phyloP scores from a whole-genome alignment of 2,329 filamentous ascomycete genomes.

The Paraconiothyrium brasiliense region DNA sequence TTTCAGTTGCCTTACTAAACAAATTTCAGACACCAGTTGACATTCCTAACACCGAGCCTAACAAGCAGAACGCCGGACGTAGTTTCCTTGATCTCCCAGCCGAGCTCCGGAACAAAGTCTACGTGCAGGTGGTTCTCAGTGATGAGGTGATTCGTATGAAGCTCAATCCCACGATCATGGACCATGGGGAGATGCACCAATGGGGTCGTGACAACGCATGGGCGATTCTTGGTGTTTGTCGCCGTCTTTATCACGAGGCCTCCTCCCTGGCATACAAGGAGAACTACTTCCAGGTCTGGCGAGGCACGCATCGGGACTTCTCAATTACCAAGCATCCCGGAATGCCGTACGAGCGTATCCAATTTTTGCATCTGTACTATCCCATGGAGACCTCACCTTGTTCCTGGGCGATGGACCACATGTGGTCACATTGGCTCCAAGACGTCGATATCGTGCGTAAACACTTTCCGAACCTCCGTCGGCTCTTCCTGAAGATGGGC shows the following conservation, averaged over 20 bases:
- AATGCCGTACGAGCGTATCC: constrained; percentile 13
- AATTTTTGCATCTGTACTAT: neutral
- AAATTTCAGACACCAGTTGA: neutral
- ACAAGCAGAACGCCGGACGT: neutral
- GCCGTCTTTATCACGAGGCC: constrained; percentile 8
- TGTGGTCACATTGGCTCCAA: constrained; percentile 8
- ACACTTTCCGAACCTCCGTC: constrained; percentile 3
- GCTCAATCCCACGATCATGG: constrained; percentile 10
- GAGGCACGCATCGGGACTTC: constrained; percentile 11
- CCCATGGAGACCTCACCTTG: neutral
- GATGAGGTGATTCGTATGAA: neutral
- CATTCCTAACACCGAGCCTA: neutral
- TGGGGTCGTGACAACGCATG: constrained; percentile 9
- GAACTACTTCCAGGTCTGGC: constrained; percentile 3
- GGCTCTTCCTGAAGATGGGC: constrained; percentile 5
- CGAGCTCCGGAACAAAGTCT: constrained; percentile 9
- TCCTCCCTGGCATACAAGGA: neutral
- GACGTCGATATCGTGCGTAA: neutral
- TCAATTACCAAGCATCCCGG: constrained; percentile 6
- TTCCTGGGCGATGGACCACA: neutral
- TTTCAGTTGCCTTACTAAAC: neutral
- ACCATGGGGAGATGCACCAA: neutral
- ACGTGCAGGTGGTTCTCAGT: neutral
- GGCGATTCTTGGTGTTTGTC: constrained; percentile 7
- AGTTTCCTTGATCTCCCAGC: constrained; percentile 6